A percentile compares a stretch with the other conserved stretches of the same genome.
Evolutionary conservation across 2,329 filamentous ascomycete genomes (phyloP).

Genomic region (Ophiostoma pallidulum): DNA sequence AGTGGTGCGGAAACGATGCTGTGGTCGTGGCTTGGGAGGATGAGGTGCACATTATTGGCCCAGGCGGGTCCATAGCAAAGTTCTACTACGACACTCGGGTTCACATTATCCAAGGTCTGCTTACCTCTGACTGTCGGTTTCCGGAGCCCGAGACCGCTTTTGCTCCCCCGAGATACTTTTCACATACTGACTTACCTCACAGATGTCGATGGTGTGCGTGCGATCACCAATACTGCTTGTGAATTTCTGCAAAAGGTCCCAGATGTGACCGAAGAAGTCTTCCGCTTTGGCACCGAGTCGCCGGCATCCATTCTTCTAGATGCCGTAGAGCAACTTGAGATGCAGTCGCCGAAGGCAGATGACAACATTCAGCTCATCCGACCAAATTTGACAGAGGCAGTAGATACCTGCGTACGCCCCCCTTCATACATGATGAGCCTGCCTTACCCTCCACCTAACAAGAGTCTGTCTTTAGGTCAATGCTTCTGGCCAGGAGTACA

Average conservation of each 20-base stretch:
- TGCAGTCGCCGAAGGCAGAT: constrained; percentile 92
- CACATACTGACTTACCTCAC: not conserved
- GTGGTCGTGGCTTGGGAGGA: constrained; percentile 95
- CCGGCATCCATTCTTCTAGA: constrained; percentile 89
- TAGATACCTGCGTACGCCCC: constrained; percentile 63
- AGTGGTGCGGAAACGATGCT: constrained; percentile 95
- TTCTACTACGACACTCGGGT: constrained; percentile 89
- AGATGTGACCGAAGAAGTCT: constrained; percentile 76
- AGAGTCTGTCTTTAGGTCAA: constrained; percentile 40
- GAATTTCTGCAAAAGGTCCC: constrained; percentile 96
- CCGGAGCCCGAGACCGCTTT: too few relatives aligned
- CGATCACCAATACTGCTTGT: constrained; percentile 89
- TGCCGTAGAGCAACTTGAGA: constrained; percentile 81
- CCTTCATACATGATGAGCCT: too few relatives aligned
- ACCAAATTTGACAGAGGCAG: constrained; percentile 77
- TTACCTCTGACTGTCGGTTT: too few relatives aligned
- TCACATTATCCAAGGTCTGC: constrained; percentile 72
- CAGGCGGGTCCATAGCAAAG: constrained; percentile 62
- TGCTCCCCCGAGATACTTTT: too few relatives aligned
- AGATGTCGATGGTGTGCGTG: constrained; percentile 74
- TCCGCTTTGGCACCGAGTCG: constrained; percentile 77
- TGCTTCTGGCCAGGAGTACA: constrained; percentile 87
- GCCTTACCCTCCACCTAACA: not conserved
- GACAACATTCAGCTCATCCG: constrained; percentile 95
- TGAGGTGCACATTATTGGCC: constrained; percentile 88